These are phyloP conservation scores for Wickerhamiella dianesei DNA, from an alignment of 805 yeast species.

Conservation along the genomic window DNA sequence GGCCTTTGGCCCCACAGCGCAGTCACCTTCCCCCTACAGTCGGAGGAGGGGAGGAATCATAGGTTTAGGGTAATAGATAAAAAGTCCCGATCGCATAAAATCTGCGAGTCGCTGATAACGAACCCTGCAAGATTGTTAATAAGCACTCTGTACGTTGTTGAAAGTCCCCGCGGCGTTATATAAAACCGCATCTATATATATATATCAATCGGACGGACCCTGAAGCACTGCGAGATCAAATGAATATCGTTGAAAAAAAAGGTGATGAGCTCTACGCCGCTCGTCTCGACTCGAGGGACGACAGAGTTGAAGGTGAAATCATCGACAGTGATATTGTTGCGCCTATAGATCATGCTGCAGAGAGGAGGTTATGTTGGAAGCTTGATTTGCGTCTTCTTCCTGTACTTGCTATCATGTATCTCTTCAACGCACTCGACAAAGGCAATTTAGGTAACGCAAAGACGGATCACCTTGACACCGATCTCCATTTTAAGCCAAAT, in stretches of 20 bases:
- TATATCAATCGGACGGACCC: too few species aligned
- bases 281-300: background rate
- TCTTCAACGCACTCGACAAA: constrained; percentile 34
- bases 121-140: too few species aligned
- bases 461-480: constrained; percentile 31
- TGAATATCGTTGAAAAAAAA: background rate
- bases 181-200: too few species aligned
- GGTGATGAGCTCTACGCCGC: background rate
- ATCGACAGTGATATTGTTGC: background rate
- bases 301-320: background rate
- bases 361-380: constrained; percentile 22
- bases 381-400: constrained; percentile 34
- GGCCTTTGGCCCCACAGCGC: too few species aligned
- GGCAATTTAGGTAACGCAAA: constrained; percentile 37
- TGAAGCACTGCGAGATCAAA: too few species aligned
- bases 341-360: background rate
- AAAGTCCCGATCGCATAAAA: background rate
- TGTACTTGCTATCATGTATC: constrained; percentile 31
- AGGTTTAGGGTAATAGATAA: background rate
- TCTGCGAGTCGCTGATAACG: too few species aligned
- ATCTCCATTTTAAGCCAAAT: constrained; percentile 28
- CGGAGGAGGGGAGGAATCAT: too few species aligned
- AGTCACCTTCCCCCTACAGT: too few species aligned
- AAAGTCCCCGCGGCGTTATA: too few species aligned
- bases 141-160: too few species aligned